phyloP scores from a whole-genome alignment of 2,329 filamentous ascomycete genomes.

The Exophiala spinifera region DNA sequence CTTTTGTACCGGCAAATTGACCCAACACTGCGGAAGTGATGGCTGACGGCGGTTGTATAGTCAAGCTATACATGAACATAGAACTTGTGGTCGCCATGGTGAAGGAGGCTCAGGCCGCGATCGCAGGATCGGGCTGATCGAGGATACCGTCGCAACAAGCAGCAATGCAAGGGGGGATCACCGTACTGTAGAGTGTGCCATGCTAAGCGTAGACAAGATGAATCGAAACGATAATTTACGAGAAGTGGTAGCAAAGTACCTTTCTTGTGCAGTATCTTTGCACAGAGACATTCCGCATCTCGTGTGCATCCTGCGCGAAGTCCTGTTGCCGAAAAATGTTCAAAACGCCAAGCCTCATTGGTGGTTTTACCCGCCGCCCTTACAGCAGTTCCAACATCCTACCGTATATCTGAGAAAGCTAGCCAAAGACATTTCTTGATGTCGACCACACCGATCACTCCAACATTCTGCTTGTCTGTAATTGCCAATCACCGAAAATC shows the following conservation, averaged over 20 bases:
- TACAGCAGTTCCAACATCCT: neutral
- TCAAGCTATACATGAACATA: conserved; percentile 98
- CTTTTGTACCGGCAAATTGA: conserved; percentile 92
- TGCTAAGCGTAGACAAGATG: too few species aligned
- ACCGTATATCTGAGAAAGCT: too few species aligned
- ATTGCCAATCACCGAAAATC: too few species aligned
- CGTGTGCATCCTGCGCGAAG: too few species aligned
- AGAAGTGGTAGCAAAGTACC: neutral
- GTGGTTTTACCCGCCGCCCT: neutral
- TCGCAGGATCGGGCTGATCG: neutral
- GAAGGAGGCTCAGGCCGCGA: conserved; percentile 25
- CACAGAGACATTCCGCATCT: too few species aligned
- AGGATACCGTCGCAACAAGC: neutral
- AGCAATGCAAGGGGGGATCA: neutral
- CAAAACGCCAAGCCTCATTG: neutral
- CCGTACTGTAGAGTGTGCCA: neutral
- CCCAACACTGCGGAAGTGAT: conserved; percentile 88
- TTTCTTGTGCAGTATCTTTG: neutral
- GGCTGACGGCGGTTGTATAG: conserved; percentile 85
- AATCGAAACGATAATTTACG: neutral
- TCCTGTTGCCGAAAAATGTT: neutral
- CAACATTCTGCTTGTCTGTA: too few species aligned
- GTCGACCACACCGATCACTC: too few species aligned
- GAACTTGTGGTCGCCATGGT: conserved; percentile 95
- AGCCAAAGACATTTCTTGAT: too few species aligned